Evolutionary conservation across 352 stramenopile genomes (phyloP).

Genomic region (Phytophthora niederhauseri): DNA sequence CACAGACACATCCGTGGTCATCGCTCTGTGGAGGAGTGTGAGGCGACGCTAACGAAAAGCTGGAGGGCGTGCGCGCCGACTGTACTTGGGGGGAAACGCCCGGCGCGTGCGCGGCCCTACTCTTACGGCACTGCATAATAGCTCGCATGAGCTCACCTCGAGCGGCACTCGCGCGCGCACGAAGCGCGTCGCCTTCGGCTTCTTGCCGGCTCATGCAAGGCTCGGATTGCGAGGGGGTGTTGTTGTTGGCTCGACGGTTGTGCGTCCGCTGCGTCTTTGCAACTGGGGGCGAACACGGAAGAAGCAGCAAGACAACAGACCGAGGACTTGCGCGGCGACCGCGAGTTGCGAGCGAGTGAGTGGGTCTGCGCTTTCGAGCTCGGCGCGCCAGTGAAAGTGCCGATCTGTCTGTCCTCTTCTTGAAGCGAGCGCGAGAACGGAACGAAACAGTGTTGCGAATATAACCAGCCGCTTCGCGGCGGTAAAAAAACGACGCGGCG

Average conservation of each 20-base stretch:
- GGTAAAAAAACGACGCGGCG: constrained; percentile 5
- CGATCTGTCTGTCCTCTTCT: not conserved
- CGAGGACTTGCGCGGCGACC: not conserved
- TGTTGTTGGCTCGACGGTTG: constrained; percentile 4
- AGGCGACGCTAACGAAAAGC: not conserved
- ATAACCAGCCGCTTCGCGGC: not conserved
- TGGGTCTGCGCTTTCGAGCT: not conserved
- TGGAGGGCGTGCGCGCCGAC: not conserved
- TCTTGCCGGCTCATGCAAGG: constrained; percentile 15
- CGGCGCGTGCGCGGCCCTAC: not conserved
- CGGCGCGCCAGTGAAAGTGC: constrained; percentile 6
- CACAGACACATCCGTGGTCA: constrained; percentile 22
- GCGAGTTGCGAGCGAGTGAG: not conserved
- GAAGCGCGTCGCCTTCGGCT: not conserved
- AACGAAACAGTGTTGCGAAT: constrained; percentile 5
- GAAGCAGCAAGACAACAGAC: not conserved
- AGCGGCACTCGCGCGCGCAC: constrained; percentile 5
- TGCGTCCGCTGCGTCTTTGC: constrained; percentile 15
- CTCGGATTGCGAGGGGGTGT: not conserved
- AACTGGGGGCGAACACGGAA: not conserved
- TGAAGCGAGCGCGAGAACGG: constrained; percentile 9
- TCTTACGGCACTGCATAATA: constrained; percentile 4
- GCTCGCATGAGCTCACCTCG: constrained; percentile 24
- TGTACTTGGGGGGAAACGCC: not conserved
- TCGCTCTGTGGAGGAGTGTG: not conserved